Conservation (phyloP, 306 rosid genomes). For the Lathyrus sativus region DNA sequence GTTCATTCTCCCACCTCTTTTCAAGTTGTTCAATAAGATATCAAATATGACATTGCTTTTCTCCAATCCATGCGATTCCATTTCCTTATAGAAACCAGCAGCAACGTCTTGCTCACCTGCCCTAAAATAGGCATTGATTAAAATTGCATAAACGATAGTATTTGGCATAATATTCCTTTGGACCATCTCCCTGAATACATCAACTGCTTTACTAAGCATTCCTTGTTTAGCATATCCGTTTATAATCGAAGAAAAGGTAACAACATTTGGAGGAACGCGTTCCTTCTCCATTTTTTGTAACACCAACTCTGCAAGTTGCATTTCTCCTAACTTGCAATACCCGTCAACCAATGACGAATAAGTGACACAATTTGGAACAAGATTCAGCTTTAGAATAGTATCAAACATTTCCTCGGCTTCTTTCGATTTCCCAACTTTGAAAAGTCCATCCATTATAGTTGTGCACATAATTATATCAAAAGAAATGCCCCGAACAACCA, state of each 20-base stretch:
- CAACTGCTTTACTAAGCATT: slow-evolving; percentile 67
- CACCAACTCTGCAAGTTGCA: slow-evolving; percentile 58
- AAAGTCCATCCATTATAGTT: slow-evolving; percentile 76
- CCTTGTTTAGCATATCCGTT: slow-evolving; percentile 80
- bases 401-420: slow-evolving; percentile 66
- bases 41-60: slow-evolving; percentile 65
- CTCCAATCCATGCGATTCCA: slow-evolving; percentile 65
- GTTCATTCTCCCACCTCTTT: slow-evolving; percentile 65
- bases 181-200: slow-evolving; percentile 60
- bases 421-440: slow-evolving; percentile 58
- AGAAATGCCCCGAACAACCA: slow-evolving; percentile 71
- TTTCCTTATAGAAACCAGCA: slow-evolving; percentile 65
- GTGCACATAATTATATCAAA: slow-evolving; percentile 73
- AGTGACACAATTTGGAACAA: slow-evolving; percentile 69
- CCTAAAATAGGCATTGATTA: slow-evolving; percentile 65
- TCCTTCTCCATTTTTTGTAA: slow-evolving; percentile 65
- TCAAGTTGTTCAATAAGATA: slow-evolving; percentile 74
- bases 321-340: slow-evolving; percentile 72
- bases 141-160: slow-evolving; percentile 62
- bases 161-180: slow-evolving; percentile 64
- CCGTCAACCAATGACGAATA: slow-evolving; percentile 73
- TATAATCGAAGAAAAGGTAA: slow-evolving; percentile 76
- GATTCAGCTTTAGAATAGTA: slow-evolving; percentile 55
- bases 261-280: slow-evolving; percentile 58
- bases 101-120: slow-evolving; percentile 67